Evolutionary conservation across 306 rosid species (phyloP).

Genomic region (Erythrophleum fordii): DNA sequence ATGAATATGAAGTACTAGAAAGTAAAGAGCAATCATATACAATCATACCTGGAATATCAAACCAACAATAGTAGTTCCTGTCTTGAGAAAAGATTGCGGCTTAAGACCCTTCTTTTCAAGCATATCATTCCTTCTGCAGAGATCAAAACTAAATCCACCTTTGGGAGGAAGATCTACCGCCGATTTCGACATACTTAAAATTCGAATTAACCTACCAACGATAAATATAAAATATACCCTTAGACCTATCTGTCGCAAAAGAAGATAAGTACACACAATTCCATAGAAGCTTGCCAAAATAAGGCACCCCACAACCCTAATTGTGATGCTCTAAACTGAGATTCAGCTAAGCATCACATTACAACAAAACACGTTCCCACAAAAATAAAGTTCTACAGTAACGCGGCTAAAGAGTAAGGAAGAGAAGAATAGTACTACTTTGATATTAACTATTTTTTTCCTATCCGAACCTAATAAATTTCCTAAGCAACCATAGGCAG

Average conservation of each 20-base stretch:
- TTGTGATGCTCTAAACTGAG: background rate
- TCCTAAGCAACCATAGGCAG: background rate
- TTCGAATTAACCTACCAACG: conserved; percentile 39
- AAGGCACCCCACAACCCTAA: background rate
- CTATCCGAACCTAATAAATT: background rate
- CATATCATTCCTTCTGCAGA: conserved; percentile 89
- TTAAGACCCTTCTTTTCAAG: conserved; percentile 71
- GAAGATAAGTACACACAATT: background rate
- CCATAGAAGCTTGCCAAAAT: background rate
- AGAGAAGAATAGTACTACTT: background rate
- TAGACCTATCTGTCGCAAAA: background rate
- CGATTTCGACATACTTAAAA: conserved; percentile 56
- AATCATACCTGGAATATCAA: conserved; percentile 68
- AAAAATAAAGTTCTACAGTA: background rate
- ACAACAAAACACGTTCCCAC: background rate
- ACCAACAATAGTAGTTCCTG: conserved; percentile 94
- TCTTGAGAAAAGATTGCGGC: conserved; percentile 69
- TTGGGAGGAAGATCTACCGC: conserved; percentile 74
- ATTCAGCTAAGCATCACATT: background rate
- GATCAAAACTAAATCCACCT: conserved; percentile 90
- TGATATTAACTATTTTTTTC: background rate
- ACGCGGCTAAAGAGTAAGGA: background rate
- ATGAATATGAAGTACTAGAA: background rate
- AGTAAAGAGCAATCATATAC: background rate
- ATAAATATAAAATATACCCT: background rate